Percentiles rank a stretch among this genome's conserved stretches.
phyloP scores from a whole-genome alignment of 1,284 basidiomycete genomes.

The Mycena citricolor region DNA sequence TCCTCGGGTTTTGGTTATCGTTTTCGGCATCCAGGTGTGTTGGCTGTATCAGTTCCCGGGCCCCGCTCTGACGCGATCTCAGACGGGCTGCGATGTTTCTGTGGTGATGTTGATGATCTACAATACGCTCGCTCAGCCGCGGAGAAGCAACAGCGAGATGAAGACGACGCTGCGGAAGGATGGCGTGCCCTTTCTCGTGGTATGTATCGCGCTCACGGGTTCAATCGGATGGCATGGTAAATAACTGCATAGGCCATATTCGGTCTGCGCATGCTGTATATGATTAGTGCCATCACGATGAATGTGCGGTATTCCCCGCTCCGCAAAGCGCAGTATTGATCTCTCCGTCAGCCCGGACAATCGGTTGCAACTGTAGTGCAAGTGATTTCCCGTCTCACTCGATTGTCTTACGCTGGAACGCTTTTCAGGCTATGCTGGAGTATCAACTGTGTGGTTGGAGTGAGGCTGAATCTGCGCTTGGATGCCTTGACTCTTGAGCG shows the following conservation, averaged over 20 bases:
- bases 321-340: background rate
- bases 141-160: constrained; percentile 1
- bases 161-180: constrained; percentile 8
- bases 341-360: constrained; percentile 2
- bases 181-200: constrained; percentile 7
- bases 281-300: constrained; percentile 1
- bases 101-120: constrained; percentile 4
- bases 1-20: constrained; percentile 2
- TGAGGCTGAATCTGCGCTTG: constrained; percentile 8
- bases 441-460: constrained; percentile 5
- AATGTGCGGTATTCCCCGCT: background rate
- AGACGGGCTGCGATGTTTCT: constrained; percentile 3
- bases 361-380: constrained; percentile 6
- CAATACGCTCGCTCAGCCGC: constrained; percentile 9
- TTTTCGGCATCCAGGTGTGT: constrained; percentile 9
- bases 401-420: background rate
- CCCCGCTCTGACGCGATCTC: background rate
- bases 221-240: too few species aligned
- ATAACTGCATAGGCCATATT: background rate
- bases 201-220: too few species aligned
- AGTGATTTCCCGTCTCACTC: background rate
- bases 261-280: background rate
- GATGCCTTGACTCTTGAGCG: too few species aligned
- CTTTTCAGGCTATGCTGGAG: constrained; percentile 7
- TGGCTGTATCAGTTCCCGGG: background rate